Conservation (phyloP, 176 grass and related monocot species). For the Cocos nucifera region DNA sequence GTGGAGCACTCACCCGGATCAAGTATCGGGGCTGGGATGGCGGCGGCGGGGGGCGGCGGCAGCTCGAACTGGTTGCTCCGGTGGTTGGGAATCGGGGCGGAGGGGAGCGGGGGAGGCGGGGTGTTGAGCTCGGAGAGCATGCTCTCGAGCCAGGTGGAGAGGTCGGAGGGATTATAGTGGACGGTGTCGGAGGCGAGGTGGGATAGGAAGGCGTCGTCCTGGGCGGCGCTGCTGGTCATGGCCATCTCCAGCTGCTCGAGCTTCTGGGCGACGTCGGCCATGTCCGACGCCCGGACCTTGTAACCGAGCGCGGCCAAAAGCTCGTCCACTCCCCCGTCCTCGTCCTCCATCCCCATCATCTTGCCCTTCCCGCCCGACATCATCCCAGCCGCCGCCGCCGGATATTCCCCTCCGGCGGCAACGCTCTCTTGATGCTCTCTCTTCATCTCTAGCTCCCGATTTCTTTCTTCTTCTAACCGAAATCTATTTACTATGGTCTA, state of each 20-base stretch:
- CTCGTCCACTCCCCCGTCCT: no score
- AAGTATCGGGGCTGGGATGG: no score
- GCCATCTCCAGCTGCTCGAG: slow-evolving; percentile 6
- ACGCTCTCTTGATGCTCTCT: no score
- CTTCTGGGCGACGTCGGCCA: slow-evolving; percentile 14
- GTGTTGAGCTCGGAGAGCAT: slow-evolving; percentile 9
- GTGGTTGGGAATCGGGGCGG: not conserved
- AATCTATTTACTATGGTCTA: no score
- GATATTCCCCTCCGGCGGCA: no score
- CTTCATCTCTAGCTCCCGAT: no score
- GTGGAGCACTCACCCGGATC: not conserved
- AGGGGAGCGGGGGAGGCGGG: not conserved
- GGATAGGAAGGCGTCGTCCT: not conserved
- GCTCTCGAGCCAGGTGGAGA: slow-evolving; percentile 12
- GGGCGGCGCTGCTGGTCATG: not conserved
- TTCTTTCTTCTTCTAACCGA: no score
- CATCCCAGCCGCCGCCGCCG: no score
- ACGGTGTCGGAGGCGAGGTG: slow-evolving; percentile 2
- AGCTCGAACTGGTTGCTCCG: no score
- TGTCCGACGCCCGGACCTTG: slow-evolving; percentile 7
- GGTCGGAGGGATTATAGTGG: slow-evolving; percentile 14
- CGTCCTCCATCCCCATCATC: no score
- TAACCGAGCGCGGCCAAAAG: not conserved
- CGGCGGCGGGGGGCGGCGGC: not conserved
- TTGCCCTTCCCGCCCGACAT: no score